Base-by-base conservation (phyloP, 2,329 filamentous ascomycete genomes). In the Metarhizium humberi region DNA sequence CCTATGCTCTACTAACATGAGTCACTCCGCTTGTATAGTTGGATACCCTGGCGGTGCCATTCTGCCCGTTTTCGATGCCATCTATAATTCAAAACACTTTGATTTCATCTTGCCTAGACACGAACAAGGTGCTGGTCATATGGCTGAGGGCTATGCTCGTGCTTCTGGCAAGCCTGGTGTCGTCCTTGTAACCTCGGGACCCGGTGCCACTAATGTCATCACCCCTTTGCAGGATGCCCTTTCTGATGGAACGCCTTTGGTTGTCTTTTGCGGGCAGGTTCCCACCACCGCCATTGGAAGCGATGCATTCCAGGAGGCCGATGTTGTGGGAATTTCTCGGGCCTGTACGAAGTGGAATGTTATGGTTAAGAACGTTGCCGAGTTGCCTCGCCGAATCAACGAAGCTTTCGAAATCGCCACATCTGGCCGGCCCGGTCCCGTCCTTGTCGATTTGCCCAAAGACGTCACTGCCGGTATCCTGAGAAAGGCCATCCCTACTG, bases 331-430 rank as follows among this genome's bases (percentile, higher is more conserved):
- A 63, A 97, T 99, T 71, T 95, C 90, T 38, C 83, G 92, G 66
- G 86, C 92, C 20, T 96, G 92, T 79, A 96, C 92, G 63, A 97
- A 97, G 78, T 99, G 94, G 94, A 97, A 97, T 66, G 90, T 95
- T 58, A 95, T 97, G 91, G 90, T 96, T 51, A 96, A 95, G 80
- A 92, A 87, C 70, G 85, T 96, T 55, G 91, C 90, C 52, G 94
- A 99, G 74, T 79, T 99, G 55, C 94, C 94, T 52, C 84, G 89
- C 65, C 84, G 92, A 61, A 97, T 97, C 68, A 96, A 96, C 25
- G 25, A 25, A 25, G 25, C 25, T 25, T 25, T 25, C 25, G 25
- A 25, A 25, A 25, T 25, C 3, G 25, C 25, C 25, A 25, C 25
- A 25, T 25, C 25, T 25, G 25, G 25, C 25, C 25, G 25, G 4